These are phyloP conservation scores for Saturnispora galanensis DNA, from an alignment of 805 yeast species.

Conservation along the genomic window DNA sequence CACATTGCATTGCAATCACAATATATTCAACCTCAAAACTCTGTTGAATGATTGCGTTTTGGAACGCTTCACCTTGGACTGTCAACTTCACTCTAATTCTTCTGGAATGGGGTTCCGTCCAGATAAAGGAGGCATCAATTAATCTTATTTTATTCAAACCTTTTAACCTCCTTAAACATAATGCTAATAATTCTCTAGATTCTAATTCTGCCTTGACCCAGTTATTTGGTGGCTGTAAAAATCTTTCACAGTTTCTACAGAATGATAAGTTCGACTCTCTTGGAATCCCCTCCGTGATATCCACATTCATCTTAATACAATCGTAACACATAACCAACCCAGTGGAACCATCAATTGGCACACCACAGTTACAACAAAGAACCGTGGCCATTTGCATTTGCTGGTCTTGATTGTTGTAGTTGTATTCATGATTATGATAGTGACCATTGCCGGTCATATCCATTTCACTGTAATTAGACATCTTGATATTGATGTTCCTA, in stretches of 20 bases:
- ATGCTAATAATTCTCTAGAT: slow-evolving; percentile 83
- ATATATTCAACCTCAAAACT: slow-evolving; percentile 89
- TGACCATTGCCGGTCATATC: slow-evolving; percentile 24
- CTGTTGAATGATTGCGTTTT: slow-evolving; percentile 87
- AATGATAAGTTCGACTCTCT: slow-evolving; percentile 89
- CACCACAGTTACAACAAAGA: slow-evolving; percentile 97
- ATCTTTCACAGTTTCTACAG: slow-evolving; percentile 95
- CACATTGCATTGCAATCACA: slow-evolving; percentile 93
- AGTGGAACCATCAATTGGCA: slow-evolving; percentile 91
- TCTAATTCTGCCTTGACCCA: slow-evolving; percentile 91
- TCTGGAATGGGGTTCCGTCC: slow-evolving; percentile 99
- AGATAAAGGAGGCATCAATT: slow-evolving; percentile 87
- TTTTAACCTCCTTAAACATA: slow-evolving; percentile 78
- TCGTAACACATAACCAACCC: slow-evolving; percentile 96
- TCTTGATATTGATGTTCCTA: slow-evolving; percentile 18
- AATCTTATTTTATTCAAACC: slow-evolving; percentile 81
- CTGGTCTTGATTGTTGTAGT: slow-evolving; percentile 16
- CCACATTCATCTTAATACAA: slow-evolving; percentile 88
- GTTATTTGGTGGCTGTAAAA: slow-evolving; percentile 86
- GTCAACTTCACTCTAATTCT: slow-evolving; percentile 85
- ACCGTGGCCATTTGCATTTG: slow-evolving; percentile 54
- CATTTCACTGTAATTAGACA: slow-evolving; percentile 42
- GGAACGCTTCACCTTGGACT: slow-evolving; percentile 94
- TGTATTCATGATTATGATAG: slow-evolving; percentile 15
- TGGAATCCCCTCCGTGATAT: slow-evolving; percentile 89